Base-by-base conservation (phyloP, 768 basidiomycete species). In the Boletales sp. region DNA sequence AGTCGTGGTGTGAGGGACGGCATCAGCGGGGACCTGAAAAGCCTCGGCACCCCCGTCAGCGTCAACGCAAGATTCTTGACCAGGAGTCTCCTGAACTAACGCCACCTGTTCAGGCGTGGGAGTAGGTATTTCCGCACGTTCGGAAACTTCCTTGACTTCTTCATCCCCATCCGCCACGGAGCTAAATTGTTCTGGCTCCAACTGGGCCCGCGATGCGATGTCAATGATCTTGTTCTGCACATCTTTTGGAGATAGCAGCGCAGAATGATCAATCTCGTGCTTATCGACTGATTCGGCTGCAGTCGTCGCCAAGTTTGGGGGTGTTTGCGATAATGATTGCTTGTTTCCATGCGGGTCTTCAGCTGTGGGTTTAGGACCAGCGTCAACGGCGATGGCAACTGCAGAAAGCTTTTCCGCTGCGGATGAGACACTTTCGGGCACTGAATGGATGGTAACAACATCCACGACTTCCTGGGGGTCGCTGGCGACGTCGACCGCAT, bases 31-130 rank as follows among this genome's bases (percentile, higher is more conserved):
- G 48, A 17, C 12, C 37, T 45, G 50, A 17, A 41, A 14, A 35
- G 30, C 18, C 18, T 38, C 52, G 17, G 11, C 39, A 35, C 13
- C 38, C 17, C 34, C 44, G 32, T 43, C 17, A 18, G 8, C 12
- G 9, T 38, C 37, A 48, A 21, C 47, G 30, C 40, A 42, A 41
- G 15, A 32, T 11, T 47, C 62, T 36, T 27, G 47, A 6, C 49
- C 21, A 43, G 53, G 50, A 8, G 59, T 62, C 42, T 58, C 62
- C 24, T 53, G 53, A 15, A 51, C 53, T 13, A 64, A 19, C 3
- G 40, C 27, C 40, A 52, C 43, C 19, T 10, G 39, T 44, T 55
- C 59, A 21, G 53, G 44, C 15, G 41, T 40, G 29, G 59, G 51
- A 11, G 56, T 61, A 35, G 47, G 38, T 43, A 51, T 43, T 34